Conservation (phyloP, 208 protist genomes). For the Porcisia hertigi region DNA sequence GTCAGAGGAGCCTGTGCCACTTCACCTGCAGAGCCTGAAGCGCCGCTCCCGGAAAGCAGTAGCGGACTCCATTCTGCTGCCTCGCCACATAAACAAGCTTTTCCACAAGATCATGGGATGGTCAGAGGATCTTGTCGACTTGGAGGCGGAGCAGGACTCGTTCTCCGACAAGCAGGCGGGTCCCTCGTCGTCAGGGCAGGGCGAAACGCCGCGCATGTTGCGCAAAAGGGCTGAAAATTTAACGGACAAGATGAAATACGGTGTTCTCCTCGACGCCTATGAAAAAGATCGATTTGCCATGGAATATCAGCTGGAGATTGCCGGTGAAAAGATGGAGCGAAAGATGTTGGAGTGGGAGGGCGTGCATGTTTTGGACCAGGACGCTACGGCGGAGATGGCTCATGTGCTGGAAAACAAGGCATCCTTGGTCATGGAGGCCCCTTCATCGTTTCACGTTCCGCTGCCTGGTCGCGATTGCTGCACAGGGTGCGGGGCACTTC, state of each 20-base stretch:
- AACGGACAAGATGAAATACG: conserved; percentile 86
- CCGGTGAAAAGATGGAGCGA: conserved; percentile 75
- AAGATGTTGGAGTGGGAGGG: conserved; percentile 91
- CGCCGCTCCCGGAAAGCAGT: conserved; percentile 54
- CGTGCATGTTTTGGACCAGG: conserved; percentile 82
- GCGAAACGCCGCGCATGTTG: conserved; percentile 32
- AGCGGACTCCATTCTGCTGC: conserved; percentile 77
- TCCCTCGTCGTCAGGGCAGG: background rate
- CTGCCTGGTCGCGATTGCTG: conserved; percentile 85
- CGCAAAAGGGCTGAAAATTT: conserved; percentile 65
- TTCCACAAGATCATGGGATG: conserved; percentile 94
- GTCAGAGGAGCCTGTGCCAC: conserved; percentile 55
- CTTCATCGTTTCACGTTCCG: conserved; percentile 70
- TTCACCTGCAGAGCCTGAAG: conserved; percentile 74
- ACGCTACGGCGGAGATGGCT: conserved; percentile 58
- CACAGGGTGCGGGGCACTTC: conserved; percentile 81
- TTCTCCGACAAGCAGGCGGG: background rate
- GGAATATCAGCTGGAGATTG: conserved; percentile 78
- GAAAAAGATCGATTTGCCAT: conserved; percentile 90
- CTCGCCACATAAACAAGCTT: conserved; percentile 85
- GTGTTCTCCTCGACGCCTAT: conserved; percentile 80
- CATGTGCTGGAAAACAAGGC: conserved; percentile 69
- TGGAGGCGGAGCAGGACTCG: conserved; percentile 39
- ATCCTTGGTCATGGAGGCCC: conserved; percentile 79
- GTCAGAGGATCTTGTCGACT: conserved; percentile 81